Conservation (phyloP, 2,329 filamentous ascomycete genomes). For the Beauveria rudraprayagi region DNA sequence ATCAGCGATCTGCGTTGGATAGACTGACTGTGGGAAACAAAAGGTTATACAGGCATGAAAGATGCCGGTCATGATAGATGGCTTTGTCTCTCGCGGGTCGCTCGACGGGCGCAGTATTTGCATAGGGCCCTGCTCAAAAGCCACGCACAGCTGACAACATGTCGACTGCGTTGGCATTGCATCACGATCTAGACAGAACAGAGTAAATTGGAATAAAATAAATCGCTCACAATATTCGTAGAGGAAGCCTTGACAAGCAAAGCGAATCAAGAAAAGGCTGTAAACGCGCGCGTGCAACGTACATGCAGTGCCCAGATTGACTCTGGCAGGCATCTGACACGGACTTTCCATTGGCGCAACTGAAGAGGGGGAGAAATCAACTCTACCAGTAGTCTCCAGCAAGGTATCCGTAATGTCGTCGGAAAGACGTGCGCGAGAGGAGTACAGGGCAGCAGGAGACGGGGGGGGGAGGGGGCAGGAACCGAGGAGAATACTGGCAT, state of each 20-base stretch:
- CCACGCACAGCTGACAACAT: background rate
- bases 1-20: background rate
- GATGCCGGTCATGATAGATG: background rate
- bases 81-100: background rate
- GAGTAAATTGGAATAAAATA: background rate
- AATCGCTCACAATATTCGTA: background rate
- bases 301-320: background rate
- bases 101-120: background rate
- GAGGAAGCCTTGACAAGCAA: background rate
- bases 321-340: background rate
- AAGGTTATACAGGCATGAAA: background rate
- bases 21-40: background rate
- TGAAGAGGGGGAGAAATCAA: background rate
- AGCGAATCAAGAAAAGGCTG: background rate
- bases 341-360: background rate
- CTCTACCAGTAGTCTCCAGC: background rate
- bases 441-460: background rate
- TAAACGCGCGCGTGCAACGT: constrained; percentile 5
- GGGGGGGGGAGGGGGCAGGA: background rate
- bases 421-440: background rate
- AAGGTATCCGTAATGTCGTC: background rate
- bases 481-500: no score
- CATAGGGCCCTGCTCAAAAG: background rate
- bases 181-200: background rate
- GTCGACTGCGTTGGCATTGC: background rate